Evolutionary conservation across 225 moss, liverwort and hornwort genomes (phyloP).

Genomic region (Straminergon stramineum): DNA sequence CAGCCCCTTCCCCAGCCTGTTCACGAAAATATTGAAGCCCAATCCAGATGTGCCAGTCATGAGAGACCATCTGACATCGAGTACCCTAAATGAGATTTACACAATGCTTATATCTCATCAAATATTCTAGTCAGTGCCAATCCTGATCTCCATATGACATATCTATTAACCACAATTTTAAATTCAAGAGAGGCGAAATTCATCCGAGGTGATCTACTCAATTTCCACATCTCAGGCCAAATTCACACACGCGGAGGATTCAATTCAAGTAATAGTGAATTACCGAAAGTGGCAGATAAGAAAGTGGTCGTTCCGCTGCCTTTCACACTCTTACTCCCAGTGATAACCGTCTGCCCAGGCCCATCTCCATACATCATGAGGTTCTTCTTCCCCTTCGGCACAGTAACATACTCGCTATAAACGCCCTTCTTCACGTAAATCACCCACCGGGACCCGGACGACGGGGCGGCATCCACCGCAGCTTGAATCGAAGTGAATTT

Average conservation of each 20-base stretch:
- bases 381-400: conserved; percentile 42
- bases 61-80: not conserved
- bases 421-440: conserved; percentile 66
- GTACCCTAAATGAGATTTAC: not conserved
- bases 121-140: not conserved
- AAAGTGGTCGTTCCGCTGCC: conserved; percentile 48
- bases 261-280: not conserved
- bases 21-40: no score
- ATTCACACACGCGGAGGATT: not conserved
- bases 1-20: not conserved
- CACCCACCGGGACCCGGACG: conserved; percentile 26
- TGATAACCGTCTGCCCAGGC: conserved; percentile 50
- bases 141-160: not conserved
- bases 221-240: not conserved
- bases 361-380: conserved; percentile 72
- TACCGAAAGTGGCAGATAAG: conserved; percentile 64
- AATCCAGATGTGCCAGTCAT: not conserved
- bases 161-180: not conserved
- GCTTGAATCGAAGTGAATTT: conserved; percentile 37
- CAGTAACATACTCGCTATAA: conserved; percentile 46
- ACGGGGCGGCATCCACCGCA: conserved; percentile 45
- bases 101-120: not conserved
- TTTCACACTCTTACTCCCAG: conserved; percentile 54
- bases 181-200: not conserved
- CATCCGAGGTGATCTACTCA: not conserved